These are phyloP conservation scores for Psophocarpus tetragonolobus DNA, from an alignment of 306 rosid genomes.

Conservation along the genomic window DNA sequence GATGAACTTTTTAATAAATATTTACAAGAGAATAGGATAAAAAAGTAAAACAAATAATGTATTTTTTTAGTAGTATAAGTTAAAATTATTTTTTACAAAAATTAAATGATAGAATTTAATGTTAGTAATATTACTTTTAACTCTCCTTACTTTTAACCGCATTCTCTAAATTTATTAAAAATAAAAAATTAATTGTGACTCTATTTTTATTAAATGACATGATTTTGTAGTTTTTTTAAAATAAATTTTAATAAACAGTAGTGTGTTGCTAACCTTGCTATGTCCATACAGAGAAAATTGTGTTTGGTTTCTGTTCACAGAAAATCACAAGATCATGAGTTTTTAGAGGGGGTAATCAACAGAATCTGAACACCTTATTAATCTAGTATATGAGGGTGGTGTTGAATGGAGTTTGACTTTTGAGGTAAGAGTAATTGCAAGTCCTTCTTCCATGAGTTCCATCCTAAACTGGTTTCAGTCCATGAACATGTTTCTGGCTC, in stretches of 20 bases:
- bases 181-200: background rate
- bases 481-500: background rate
- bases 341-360: background rate
- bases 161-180: background rate
- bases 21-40: background rate
- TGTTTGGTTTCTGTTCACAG: background rate
- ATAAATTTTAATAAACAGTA: background rate
- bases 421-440: background rate
- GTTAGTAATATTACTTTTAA: too few species aligned
- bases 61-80: background rate
- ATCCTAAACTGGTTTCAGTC: background rate
- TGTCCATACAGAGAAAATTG: background rate
- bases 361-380: background rate
- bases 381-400: background rate
- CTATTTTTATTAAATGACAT: background rate
- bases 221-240: background rate
- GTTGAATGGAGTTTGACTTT: conserved; percentile 18
- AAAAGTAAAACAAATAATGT: background rate
- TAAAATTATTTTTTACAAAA: background rate
- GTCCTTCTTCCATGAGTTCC: background rate
- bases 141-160: too few species aligned
- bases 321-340: background rate
- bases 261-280: background rate
- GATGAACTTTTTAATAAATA: background rate
- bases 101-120: background rate